A percentile compares a stretch with the other conserved stretches of the same genome.
phyloP scores from a whole-genome alignment of 805 yeast species.

The Ogataea nonfermentans region DNA sequence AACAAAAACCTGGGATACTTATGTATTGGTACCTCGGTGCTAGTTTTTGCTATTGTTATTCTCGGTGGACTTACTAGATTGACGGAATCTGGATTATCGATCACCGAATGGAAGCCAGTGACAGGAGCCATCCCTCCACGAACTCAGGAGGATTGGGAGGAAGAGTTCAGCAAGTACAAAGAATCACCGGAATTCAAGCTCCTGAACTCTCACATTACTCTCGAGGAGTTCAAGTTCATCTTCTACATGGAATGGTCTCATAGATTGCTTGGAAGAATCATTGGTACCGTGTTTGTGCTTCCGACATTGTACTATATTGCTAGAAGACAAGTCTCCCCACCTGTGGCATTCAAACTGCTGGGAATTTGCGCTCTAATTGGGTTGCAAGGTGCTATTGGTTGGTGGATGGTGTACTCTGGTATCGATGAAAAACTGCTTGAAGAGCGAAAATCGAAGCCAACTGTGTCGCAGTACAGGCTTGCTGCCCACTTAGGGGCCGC shows the following conservation, averaged over 20 bases:
- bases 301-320: slow-evolving; percentile 85
- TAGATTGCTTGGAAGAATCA: slow-evolving; percentile 85
- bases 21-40: slow-evolving; percentile 80
- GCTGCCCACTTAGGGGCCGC: slow-evolving; percentile 96
- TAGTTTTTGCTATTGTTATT: slow-evolving; percentile 94
- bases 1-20: slow-evolving; percentile 76
- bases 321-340: slow-evolving; percentile 60
- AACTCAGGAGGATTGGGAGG: slow-evolving; percentile 77
- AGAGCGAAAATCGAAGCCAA: slow-evolving; percentile 88
- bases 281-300: slow-evolving; percentile 76
- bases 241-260: slow-evolving; percentile 98
- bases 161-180: slow-evolving; percentile 76
- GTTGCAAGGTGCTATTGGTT: slow-evolving; percentile 92
- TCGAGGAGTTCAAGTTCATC: slow-evolving; percentile 93
- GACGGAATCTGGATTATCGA: slow-evolving; percentile 93
- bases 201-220: slow-evolving; percentile 80
- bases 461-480: slow-evolving; percentile 92
- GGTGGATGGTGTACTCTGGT: slow-evolving; percentile 99
- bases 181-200: slow-evolving; percentile 89
- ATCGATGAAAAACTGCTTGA: slow-evolving; percentile 74
- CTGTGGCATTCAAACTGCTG: slow-evolving; percentile 63
- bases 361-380: slow-evolving; percentile 80
- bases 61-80: slow-evolving; percentile 93
- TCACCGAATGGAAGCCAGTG: slow-evolving; percentile 98
- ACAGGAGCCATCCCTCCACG: slow-evolving; percentile 93